Evolutionary conservation across 2,329 filamentous ascomycete species (phyloP).

Genomic region (Sporothrix variecibatus): DNA sequence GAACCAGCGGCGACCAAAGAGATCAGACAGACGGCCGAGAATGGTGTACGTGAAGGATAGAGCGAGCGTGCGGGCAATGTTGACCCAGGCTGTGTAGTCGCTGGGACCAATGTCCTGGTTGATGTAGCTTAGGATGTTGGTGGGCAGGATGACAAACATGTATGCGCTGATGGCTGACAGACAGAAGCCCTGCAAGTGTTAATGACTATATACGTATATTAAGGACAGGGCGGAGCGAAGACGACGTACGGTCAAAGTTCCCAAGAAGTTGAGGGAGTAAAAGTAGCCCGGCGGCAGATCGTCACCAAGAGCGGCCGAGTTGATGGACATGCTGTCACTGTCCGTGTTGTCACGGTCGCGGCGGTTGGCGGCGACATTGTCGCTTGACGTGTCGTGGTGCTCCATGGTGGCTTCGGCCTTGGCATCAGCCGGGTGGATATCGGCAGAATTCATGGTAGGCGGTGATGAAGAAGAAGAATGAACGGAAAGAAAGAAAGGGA

Average conservation of each 20-base stretch:
- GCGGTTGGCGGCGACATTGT: background rate
- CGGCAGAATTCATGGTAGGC: background rate
- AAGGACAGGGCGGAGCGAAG: background rate
- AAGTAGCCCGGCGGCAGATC: slow-evolving; percentile 43
- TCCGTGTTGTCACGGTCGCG: background rate
- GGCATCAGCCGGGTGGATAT: background rate
- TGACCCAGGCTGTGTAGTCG: slow-evolving; percentile 41
- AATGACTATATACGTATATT: background rate
- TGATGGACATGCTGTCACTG: slow-evolving; percentile 35
- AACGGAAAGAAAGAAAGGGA: background rate
- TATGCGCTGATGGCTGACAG: slow-evolving; percentile 43
- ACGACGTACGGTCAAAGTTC: slow-evolving; percentile 36
- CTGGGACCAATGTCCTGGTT: slow-evolving; percentile 36
- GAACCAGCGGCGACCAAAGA: slow-evolving; percentile 45
- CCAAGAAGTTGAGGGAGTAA: slow-evolving; percentile 40
- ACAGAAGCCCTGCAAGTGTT: slow-evolving; percentile 39
- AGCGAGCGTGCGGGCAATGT: slow-evolving; percentile 41
- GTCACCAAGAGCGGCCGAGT: slow-evolving; percentile 40
- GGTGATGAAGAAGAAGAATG: background rate
- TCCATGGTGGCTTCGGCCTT: slow-evolving; percentile 4
- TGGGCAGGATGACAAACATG: slow-evolving; percentile 43
- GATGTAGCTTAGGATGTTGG: slow-evolving; percentile 39
- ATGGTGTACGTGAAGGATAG: slow-evolving; percentile 41
- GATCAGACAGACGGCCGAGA: slow-evolving; percentile 43
- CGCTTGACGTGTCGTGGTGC: slow-evolving; percentile 6